Percentiles rank a stretch among this genome's conserved stretches.
These are phyloP conservation scores for Quercus dentata DNA, from an alignment of 306 rosid genomes.

Conservation along the genomic window DNA sequence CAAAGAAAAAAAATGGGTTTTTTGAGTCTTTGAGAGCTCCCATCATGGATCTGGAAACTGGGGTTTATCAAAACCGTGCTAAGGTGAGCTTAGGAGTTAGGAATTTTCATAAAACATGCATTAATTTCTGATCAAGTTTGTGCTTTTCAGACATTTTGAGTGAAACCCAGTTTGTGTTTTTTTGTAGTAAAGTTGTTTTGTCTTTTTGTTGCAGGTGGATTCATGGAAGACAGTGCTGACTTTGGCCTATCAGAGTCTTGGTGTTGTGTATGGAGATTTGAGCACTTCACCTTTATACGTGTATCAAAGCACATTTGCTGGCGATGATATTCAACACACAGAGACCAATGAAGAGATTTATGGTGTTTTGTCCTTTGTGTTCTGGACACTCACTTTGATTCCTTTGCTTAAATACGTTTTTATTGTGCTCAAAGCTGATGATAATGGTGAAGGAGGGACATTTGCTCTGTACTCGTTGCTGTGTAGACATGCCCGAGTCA, in stretches of 20 bases:
- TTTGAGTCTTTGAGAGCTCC: slow-evolving; percentile 27
- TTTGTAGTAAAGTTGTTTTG: slow-evolving; percentile 16
- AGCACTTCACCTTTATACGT: slow-evolving; percentile 93
- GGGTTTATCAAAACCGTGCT: slow-evolving; percentile 33
- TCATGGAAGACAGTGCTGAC: slow-evolving; percentile 82
- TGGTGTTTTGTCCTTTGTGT: slow-evolving; percentile 84
- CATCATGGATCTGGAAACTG: slow-evolving; percentile 79
- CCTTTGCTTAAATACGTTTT: slow-evolving; percentile 86
- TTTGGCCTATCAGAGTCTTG: slow-evolving; percentile 92
- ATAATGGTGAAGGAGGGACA: slow-evolving; percentile 98
- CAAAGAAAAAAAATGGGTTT: slow-evolving; percentile 31
- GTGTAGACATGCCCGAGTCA: slow-evolving; percentile 79
- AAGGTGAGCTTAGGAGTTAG: slow-evolving; percentile 57
- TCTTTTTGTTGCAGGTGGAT: slow-evolving; percentile 44
- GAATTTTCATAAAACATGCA: slow-evolving; percentile 9
- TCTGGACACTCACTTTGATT: slow-evolving; percentile 84
- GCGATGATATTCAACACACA: slow-evolving; percentile 47
- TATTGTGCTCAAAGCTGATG: slow-evolving; percentile 83
- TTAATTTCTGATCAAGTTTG: slow-evolving; percentile 5
- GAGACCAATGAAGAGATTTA: slow-evolving; percentile 70
- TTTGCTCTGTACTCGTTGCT: slow-evolving; percentile 88
- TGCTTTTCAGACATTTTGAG: not conserved
- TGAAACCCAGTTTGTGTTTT: slow-evolving; percentile 12
- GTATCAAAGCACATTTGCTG: slow-evolving; percentile 72
- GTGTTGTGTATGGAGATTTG: slow-evolving; percentile 96